Conservation (phyloP, 73 alveolate species). For the Paramecium sexaurelia region DNA sequence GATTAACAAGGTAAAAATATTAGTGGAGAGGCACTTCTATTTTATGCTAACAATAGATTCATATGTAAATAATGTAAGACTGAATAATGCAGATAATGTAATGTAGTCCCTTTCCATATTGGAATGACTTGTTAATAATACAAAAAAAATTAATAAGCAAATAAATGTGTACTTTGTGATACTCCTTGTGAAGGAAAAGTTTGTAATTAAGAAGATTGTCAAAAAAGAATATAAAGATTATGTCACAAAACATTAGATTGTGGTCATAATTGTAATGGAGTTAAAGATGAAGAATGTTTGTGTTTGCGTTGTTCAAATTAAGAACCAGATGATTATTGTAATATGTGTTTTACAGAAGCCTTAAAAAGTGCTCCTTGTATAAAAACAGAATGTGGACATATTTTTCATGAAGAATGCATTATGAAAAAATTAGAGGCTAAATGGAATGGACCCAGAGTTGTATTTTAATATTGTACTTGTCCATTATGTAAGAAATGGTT, state of each 20-base stretch:
- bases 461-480: conserved; percentile 11
- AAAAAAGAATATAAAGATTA: conserved; percentile 66
- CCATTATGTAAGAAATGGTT: conserved; percentile 16
- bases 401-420: neutral
- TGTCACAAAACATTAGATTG: conserved; percentile 78
- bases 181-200: conserved; percentile 66
- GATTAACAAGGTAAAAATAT: conserved; percentile 55
- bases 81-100: conserved; percentile 84
- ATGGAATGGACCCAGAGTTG: conserved; percentile 45
- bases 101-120: conserved; percentile 87
- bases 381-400: neutral
- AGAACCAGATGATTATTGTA: conserved; percentile 70
- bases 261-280: conserved; percentile 88
- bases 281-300: conserved; percentile 72
- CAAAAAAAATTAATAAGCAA: conserved; percentile 42
- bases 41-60: conserved; percentile 83
- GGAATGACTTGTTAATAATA: conserved; percentile 85
- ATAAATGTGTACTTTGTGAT: conserved; percentile 12
- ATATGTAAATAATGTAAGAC: conserved; percentile 71
- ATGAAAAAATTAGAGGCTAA: conserved; percentile 1
- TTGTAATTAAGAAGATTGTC: conserved; percentile 75
- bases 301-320: conserved; percentile 75
- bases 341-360: conserved; percentile 81
- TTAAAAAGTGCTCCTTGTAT: conserved; percentile 81
- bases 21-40: conserved; percentile 66